Evolutionary conservation across 768 basidiomycete genomes (phyloP).

Genomic region (Boletus vinaceobasis): DNA sequence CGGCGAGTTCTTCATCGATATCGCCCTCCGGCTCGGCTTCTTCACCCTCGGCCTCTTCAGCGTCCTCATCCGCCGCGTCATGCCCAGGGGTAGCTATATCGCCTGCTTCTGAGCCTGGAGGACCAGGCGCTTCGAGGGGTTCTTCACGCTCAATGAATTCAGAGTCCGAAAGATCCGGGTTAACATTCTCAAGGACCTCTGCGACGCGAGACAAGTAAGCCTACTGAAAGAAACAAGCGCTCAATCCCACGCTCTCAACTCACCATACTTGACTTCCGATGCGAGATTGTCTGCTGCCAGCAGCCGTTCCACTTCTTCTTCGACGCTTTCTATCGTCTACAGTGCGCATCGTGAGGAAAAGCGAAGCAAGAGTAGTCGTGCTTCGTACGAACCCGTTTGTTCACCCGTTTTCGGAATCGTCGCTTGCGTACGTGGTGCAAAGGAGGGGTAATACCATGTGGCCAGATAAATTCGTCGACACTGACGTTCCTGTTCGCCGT

Average conservation of each 20-base stretch:
- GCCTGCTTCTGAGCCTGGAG: conserved; percentile 59
- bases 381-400: conserved; percentile 57
- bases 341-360: conserved; percentile 6
- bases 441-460: conserved; percentile 93
- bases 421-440: conserved; percentile 87
- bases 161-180: conserved; percentile 86
- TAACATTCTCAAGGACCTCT: conserved; percentile 89
- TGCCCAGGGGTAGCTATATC: conserved; percentile 56
- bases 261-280: conserved; percentile 74
- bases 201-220: conserved; percentile 3
- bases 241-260: conserved; percentile 7
- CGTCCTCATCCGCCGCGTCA: conserved; percentile 55
- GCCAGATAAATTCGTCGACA: conserved; percentile 96
- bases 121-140: conserved; percentile 61
- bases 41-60: conserved; percentile 58
- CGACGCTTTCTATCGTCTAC: conserved; percentile 91
- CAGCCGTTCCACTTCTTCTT: conserved; percentile 87
- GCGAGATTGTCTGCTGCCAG: conserved; percentile 78
- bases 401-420: conserved; percentile 87
- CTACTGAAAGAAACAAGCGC: neutral
- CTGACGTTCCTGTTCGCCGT: conserved; percentile 69
- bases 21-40: conserved; percentile 68
- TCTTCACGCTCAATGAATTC: conserved; percentile 74
- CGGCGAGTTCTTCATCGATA: conserved; percentile 85
- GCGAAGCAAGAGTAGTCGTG: neutral